Base-by-base conservation (phyloP, 306 rosid species). In the Cicer bijugum region DNA sequence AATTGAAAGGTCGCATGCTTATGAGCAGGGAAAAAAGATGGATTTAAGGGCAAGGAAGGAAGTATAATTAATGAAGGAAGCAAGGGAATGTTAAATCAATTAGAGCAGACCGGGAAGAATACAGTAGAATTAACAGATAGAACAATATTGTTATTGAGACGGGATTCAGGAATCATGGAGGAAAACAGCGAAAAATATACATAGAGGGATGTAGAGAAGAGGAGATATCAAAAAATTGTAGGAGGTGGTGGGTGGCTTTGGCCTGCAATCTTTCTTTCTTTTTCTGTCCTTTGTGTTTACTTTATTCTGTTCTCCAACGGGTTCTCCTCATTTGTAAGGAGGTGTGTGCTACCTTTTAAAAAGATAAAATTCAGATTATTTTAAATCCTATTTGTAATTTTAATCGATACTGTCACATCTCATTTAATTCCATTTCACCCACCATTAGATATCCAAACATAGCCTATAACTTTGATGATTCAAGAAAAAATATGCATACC, bases 391-490 rank as follows among this genome's bases (percentile, higher is more conserved):
- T 28, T 11, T 10, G 33, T 57, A 70, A 52, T 39, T 51, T 55
- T 39, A 46, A 2, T 23, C 17, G 23, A 67, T 23, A 14, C 42
- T 6, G 28, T 17, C 35, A 59, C 67, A 73, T 56, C 16, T 28
- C 42, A 57, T 58, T 10, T 35, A 46, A 52, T 52, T 74, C 19
- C 4, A 51, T 75, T 19, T 16, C 9, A 66, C 43, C 74, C 40
- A 55, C 60, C 56, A 52, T 48, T 16, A 61, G 40, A 47, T 47
- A 74, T 47, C 9, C 50, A 62, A 33, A 10, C 51, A 62, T 66
- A 44, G 69, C 51, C 60, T 38, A 40, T 46, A 75, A 39, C 20
- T 44, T 5, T 38, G 57, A 72, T 28, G 35, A 28, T 28, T 56
- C 53, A 14, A 40, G 56, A 62, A 52, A 72, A 39, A 58, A 40